These are phyloP conservation scores for Salicornia ramosissima DNA, from an alignment of 148 eudicot genomes.

Conservation along the genomic window DNA sequence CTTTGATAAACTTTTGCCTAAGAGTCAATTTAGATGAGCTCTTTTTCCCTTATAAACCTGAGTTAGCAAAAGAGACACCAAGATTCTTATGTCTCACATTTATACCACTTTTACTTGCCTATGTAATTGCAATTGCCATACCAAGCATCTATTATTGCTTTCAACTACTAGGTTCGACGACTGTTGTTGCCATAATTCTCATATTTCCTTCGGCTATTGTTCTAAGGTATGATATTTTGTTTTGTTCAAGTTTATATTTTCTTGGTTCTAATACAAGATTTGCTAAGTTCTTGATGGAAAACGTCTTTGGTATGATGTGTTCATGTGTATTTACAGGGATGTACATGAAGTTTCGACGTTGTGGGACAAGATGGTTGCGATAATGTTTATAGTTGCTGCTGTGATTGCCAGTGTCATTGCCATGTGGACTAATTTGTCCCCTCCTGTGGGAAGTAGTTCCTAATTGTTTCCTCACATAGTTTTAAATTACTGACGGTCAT, in stretches of 20 bases:
- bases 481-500: too few species aligned
- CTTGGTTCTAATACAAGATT: too few species aligned
- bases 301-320: too few species aligned
- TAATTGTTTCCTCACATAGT: conserved; percentile 3
- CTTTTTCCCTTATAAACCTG: conserved; percentile 47
- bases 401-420: conserved; percentile 50
- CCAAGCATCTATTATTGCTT: conserved; percentile 95
- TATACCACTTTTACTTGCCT: conserved; percentile 45
- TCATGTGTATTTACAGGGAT: conserved; percentile 71
- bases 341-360: conserved; percentile 52
- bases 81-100: conserved; percentile 62
- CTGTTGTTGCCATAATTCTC: conserved; percentile 70
- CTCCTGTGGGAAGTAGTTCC: conserved; percentile 9
- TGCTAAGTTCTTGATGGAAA: too few species aligned
- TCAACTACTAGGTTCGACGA: conserved; percentile 85
- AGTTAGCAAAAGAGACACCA: conserved; percentile 39
- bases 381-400: conserved; percentile 44
- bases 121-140: conserved; percentile 56
- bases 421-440: conserved; percentile 45
- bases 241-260: too few species aligned
- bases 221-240: conserved; percentile 85
- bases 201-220: conserved; percentile 75
- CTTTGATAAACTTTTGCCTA: conserved; percentile 63
- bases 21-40: conserved; percentile 76
- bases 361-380: conserved; percentile 48